phyloP scores from a whole-genome alignment of 768 basidiomycete species.

The Lentinula raphanica region DNA sequence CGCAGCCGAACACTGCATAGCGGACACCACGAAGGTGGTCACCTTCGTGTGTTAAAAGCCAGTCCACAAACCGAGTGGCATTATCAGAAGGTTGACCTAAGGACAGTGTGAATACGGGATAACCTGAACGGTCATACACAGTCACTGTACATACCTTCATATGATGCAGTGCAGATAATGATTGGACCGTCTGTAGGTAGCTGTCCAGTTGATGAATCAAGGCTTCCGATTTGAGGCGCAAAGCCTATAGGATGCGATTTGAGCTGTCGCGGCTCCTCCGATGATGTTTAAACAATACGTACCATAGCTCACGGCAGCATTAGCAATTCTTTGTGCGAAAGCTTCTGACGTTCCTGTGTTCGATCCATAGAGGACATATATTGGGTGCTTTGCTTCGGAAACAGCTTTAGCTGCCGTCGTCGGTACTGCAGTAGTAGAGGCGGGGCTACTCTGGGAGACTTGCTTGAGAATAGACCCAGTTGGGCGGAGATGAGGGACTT shows the following conservation, averaged over 20 bases:
- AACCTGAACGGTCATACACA: background rate
- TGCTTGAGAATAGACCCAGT: slow-evolving; percentile 13
- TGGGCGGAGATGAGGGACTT: slow-evolving; percentile 12
- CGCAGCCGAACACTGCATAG: slow-evolving; percentile 46
- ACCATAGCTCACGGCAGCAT: slow-evolving; percentile 33
- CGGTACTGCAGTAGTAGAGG: background rate
- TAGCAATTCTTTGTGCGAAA: slow-evolving; percentile 41
- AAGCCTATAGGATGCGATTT: slow-evolving; percentile 27
- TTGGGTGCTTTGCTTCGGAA: slow-evolving; percentile 15
- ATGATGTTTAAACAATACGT: background rate
- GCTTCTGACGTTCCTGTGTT: slow-evolving; percentile 46
- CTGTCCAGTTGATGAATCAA: slow-evolving; percentile 32
- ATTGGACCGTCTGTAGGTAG: slow-evolving; percentile 40
- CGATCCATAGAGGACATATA: slow-evolving; percentile 40
- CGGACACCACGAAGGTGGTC: slow-evolving; percentile 25
- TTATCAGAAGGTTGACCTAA: slow-evolving; percentile 44
- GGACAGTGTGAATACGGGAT: background rate
- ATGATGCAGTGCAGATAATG: slow-evolving; percentile 41
- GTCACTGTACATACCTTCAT: slow-evolving; percentile 32
- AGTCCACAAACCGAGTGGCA: slow-evolving; percentile 39
- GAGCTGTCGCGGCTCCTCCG: background rate
- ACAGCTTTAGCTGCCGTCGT: background rate
- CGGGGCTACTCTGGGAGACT: slow-evolving; percentile 6
- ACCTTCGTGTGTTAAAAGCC: slow-evolving; percentile 27
- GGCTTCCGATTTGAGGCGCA: slow-evolving; percentile 29